phyloP scores from a whole-genome alignment of 192 early-diverging fungal genomes.

The Coemansia reversa region DNA sequence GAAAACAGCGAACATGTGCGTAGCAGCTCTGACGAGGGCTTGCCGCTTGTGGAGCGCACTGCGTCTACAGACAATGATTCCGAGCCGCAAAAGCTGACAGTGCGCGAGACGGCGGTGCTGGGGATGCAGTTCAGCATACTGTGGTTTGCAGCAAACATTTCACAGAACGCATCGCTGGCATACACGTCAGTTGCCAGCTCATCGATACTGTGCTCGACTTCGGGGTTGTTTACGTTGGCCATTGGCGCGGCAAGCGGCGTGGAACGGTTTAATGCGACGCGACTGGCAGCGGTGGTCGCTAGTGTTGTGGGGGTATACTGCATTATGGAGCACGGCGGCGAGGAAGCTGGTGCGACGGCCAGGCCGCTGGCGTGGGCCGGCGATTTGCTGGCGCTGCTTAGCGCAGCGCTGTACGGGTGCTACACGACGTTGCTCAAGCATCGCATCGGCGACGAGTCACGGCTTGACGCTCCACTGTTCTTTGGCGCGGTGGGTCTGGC shows the following conservation, averaged over 20 bases:
- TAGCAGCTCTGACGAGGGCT: not conserved
- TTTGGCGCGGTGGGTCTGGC: constrained; percentile 79
- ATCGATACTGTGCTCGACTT: constrained; percentile 73
- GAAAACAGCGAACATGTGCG: not conserved
- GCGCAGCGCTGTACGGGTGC: constrained; percentile 75
- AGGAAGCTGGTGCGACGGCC: constrained; percentile 7
- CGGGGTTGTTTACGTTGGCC: constrained; percentile 70
- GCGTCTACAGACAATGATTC: not conserved
- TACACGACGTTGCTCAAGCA: constrained; percentile 75
- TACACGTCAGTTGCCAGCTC: constrained; percentile 73
- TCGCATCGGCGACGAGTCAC: constrained; percentile 57
- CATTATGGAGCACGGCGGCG: constrained; percentile 43
- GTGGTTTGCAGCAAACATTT: constrained; percentile 81
- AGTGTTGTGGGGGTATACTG: constrained; percentile 68
- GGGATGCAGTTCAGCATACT: constrained; percentile 69
- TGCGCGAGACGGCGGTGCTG: constrained; percentile 59
- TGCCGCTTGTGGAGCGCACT: not conserved
- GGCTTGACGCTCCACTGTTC: constrained; percentile 69
- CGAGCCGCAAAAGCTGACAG: constrained; percentile 18
- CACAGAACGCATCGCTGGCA: constrained; percentile 69
- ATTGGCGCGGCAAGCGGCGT: constrained; percentile 63
- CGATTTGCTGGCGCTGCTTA: constrained; percentile 66
- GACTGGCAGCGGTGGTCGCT: constrained; percentile 60
- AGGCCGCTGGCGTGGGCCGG: constrained; percentile 58
- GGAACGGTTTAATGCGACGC: constrained; percentile 59